Base-by-base conservation (phyloP, 1,284 basidiomycete genomes). In the Inonotus hispidus region DNA sequence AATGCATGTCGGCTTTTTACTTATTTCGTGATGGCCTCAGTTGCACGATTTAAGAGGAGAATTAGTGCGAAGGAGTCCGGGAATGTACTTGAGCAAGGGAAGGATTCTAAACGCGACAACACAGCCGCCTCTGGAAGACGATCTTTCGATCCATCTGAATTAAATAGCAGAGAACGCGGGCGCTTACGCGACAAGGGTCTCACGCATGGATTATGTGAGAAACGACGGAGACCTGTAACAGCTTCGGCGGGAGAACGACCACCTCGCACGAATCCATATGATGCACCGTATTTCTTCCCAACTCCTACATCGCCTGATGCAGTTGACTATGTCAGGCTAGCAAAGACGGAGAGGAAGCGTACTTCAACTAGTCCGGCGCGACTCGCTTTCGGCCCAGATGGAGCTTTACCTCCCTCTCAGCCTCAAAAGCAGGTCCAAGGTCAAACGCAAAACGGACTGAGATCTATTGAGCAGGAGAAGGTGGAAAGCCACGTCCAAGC, bases 241-340 rank as follows among this genome's bases (percentile, higher is more conserved):
- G 43, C 58, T 35, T 59, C 59, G 27, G 32, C 65, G 37, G 41
- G 2, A 14, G 60, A 55, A 25, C 65, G 66, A 0, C 61, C 68
- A 0, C 70, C 72, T 35, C 79, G 84, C 25, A 85, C 84, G 1
- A 75, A 81, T 50, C 83, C 84, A 0, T 86, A 85, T 64, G 78
- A 81, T 60, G 82, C 82, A 2, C 83, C 84, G 1, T 85, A 83
- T 66, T 84, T 81, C 70, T 80, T 82, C 63, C 79, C 82, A 19
- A 71, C 75, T 4, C 82, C 83, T 2, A 71, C 70, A 21, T 73
- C 75, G 21, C 71, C 73, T 1, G 70, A 71, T 39, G 72, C 75
- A 1, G 63, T 60, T 6, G 72, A 70, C 29, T 77, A 77, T 62
- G 68, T 71, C 7, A 64, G 65, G 14, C 67, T 69, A 25, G 68